Evolutionary conservation across 1,284 basidiomycete species (phyloP), one percentile per base, ranked within the genome.

Genomic region (Malassezia restricta): DNA sequence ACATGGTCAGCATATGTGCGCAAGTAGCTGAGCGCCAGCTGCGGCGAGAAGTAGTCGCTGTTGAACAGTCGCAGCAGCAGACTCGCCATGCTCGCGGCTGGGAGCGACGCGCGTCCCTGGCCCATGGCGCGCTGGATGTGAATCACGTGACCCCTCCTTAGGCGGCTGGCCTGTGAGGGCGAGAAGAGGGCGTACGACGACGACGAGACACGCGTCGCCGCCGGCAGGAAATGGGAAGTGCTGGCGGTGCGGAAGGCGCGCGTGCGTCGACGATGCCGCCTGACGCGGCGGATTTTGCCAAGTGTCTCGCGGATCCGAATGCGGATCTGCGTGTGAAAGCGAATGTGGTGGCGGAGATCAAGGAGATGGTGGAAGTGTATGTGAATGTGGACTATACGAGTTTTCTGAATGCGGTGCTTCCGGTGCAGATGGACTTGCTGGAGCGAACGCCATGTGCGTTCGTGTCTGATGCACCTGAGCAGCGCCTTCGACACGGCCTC

Each of bases 391-490:
- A 91, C 63, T 84, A 85, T 38, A 78, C 82, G 40, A 82, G 83
- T 46, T 78, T 78, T 58, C 75, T 79, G 30, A 76, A 74, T 48
- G 67, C 76, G 29, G 74, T 79, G 53, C 81, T 95, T 39, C 86
- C 87, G 9, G 82, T 85, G 32, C 78, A 91, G 46, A 79, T 88
- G 35, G 82, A 86, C 58, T 79, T 90, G 28, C 78, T 96, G 37
- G 81, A 82, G 30, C 82, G 82, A 20, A 84, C 84, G 47, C 83
- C 86, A 61, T 81, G 83, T 20, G 81, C 85, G 2, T 83, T 86
- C 65, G 79, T 81, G 42, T 86, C 84, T 66, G 86, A 89, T 58
- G 80, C 81, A 12, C 74, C 80, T 14, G 92, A 96, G 74, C 90
- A 82, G 57, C 68, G 77, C 17, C 76, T 83, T 33, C 76, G 84